These are phyloP conservation scores for Kazachstania viticola DNA, from an alignment of 805 yeast species.

Conservation along the genomic window DNA sequence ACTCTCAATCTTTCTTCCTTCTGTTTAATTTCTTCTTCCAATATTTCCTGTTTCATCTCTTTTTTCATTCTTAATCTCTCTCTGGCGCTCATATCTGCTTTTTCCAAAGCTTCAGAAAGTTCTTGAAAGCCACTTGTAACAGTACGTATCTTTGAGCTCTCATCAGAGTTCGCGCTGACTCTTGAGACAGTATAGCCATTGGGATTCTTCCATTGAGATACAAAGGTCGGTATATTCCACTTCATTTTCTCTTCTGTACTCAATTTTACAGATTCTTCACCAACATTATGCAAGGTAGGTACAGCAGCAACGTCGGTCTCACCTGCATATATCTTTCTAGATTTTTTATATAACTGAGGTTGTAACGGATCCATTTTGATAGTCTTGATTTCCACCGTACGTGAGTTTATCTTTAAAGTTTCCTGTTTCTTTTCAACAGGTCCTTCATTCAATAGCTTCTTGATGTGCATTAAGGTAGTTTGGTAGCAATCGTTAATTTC, in stretches of 20 bases:
- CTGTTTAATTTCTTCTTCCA: constrained; percentile 37
- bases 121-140: constrained; percentile 48
- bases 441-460: neutral
- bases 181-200: constrained; percentile 80
- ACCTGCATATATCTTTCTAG: constrained; percentile 57
- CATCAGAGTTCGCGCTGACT: constrained; percentile 38
- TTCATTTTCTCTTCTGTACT: constrained; percentile 62
- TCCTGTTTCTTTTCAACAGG: constrained; percentile 29
- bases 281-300: constrained; percentile 33
- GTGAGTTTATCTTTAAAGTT: constrained; percentile 34
- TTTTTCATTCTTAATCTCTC: constrained; percentile 43
- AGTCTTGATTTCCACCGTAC: constrained; percentile 3
- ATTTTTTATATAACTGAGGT: constrained; percentile 57
- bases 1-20: constrained; percentile 40
- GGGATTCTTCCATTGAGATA: constrained; percentile 93
- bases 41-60: constrained; percentile 36
- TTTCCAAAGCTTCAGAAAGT: constrained; percentile 60
- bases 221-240: constrained; percentile 85
- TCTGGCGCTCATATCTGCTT: constrained; percentile 52
- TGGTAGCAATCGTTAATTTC: constrained; percentile 36
- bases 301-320: constrained; percentile 5
- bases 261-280: constrained; percentile 26
- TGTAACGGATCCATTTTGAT: constrained; percentile 64
- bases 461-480: constrained; percentile 38
- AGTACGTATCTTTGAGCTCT: constrained; percentile 21